Conservation (phyloP, 768 basidiomycete genomes). For the Psilocybe sp. region DNA sequence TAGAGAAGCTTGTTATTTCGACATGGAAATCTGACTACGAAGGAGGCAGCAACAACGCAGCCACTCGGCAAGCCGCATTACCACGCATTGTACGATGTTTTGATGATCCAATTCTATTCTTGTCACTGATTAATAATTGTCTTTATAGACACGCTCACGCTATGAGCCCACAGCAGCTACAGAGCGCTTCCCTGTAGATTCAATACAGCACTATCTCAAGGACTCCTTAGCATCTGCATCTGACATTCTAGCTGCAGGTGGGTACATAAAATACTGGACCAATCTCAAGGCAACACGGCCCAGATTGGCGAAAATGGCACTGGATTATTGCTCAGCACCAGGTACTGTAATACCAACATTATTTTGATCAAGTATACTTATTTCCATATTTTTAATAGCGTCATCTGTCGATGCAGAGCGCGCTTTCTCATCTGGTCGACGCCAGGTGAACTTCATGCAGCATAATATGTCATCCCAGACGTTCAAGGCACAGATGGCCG, state of each 20-base stretch:
- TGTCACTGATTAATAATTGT: too few relatives aligned
- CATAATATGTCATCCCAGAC: slow-evolving; percentile 29
- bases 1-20: too few relatives aligned
- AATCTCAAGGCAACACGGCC: slow-evolving; percentile 1
- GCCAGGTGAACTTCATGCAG: slow-evolving; percentile 31
- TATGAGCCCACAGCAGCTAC: too few relatives aligned
- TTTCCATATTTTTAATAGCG: slow-evolving; percentile 7
- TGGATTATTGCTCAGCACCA: slow-evolving; percentile 12
- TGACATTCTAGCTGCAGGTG: slow-evolving; percentile 11
- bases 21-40: too few relatives aligned
- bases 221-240: slow-evolving; percentile 2
- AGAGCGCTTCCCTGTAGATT: not conserved
- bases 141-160: too few relatives aligned
- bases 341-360: slow-evolving; percentile 1
- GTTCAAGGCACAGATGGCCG: slow-evolving; percentile 28
- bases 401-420: slow-evolving; percentile 34
- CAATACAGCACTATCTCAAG: slow-evolving; percentile 6
- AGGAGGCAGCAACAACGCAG: too few relatives aligned
- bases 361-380: not conserved
- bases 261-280: slow-evolving; percentile 10
- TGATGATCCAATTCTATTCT: too few relatives aligned
- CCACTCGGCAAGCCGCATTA: too few relatives aligned
- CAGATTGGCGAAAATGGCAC: slow-evolving; percentile 8
- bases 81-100: too few relatives aligned
- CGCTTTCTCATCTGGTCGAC: slow-evolving; percentile 29